These are phyloP conservation scores for Ophiosphaerella herpotricha DNA, from an alignment of 2,329 filamentous ascomycete genomes.

Conservation along the genomic window DNA sequence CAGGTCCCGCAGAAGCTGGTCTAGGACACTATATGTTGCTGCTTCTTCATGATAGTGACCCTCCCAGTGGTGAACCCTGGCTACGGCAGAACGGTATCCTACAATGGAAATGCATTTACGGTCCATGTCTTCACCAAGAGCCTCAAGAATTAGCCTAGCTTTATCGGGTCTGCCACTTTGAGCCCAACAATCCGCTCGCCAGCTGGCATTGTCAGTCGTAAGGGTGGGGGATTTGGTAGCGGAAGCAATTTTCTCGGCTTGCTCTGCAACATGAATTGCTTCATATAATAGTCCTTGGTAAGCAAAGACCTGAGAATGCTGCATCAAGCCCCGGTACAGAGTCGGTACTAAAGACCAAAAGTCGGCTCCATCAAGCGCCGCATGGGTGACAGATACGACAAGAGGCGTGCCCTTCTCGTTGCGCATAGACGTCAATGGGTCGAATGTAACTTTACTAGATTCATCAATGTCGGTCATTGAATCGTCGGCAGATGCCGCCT, in stretches of 20 bases:
- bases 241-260: slow-evolving; percentile 76
- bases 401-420: slow-evolving; percentile 35
- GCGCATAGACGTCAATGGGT: slow-evolving; percentile 35
- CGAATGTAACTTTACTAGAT: slow-evolving; percentile 21
- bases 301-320: slow-evolving; percentile 77
- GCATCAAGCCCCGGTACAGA: slow-evolving; percentile 71
- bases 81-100: slow-evolving; percentile 55
- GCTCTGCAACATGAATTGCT: slow-evolving; percentile 84
- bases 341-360: slow-evolving; percentile 82
- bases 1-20: slow-evolving; percentile 51
- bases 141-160: slow-evolving; percentile 57
- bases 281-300: slow-evolving; percentile 87
- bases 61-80: slow-evolving; percentile 54
- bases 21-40: slow-evolving; percentile 54
- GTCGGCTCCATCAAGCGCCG: slow-evolving; percentile 61
- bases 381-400: slow-evolving; percentile 50
- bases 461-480: slow-evolving; percentile 22
- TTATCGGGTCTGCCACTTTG: slow-evolving; percentile 56
- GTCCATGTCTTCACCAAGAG: slow-evolving; percentile 50
- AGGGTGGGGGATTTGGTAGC: slow-evolving; percentile 66
- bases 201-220: slow-evolving; percentile 51
- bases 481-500: slow-evolving; percentile 11
- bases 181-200: slow-evolving; percentile 55
- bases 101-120: slow-evolving; percentile 58
- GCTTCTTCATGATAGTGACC: slow-evolving; percentile 55